Base-by-base conservation (phyloP, 176 grass and related monocot genomes). In the Rhynchospora breviuscula region DNA sequence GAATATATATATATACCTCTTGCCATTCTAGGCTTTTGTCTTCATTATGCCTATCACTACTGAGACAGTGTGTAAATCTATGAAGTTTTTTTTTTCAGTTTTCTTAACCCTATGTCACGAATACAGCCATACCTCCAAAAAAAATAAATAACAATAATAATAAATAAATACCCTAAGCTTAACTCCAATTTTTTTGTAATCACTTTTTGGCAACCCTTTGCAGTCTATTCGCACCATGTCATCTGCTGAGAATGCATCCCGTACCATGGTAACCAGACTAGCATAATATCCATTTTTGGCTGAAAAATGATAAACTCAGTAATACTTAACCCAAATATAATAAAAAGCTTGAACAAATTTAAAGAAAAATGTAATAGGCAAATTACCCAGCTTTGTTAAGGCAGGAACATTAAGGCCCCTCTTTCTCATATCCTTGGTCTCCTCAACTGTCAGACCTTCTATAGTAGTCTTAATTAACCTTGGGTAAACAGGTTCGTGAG, bases 211-310 rank as follows among this genome's bases (percentile, higher is more conserved):
- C 67, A 95, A 86, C 56, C 91, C 87, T 52, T 92, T 88, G 58
- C 92, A 98, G 74, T 98, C 95, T 81, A 98, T 88, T 12, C 92
- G 88, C 10, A 90, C 91, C 23, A 98, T 29, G 60, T 98, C 90
- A 61, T 88, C 88, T 45, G 79, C 60, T 86, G 88, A 33, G 87
- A 98, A 93, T 44, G 89, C 92, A 88, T 98, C 92, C 54, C 88
- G 79, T 47, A 98, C 89, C 86, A 94, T 95, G 14, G 81, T 49
- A 56, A 95, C 90, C 13, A 98, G 86, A 57, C 63, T 93, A 51
- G 85, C 88, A 86, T 98, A 95, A 82, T 95, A 94, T 7, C 95
- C 95, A 14, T 95, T 98, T 59, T 94, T 98, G 9, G 92, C 95
- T 98, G 89, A 84, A 72, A 83, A 85, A 88, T 18, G 47, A 70